These are phyloP conservation scores for Sungouiozyma ichnusensis DNA, from an alignment of 805 yeast genomes.

Conservation along the genomic window DNA sequence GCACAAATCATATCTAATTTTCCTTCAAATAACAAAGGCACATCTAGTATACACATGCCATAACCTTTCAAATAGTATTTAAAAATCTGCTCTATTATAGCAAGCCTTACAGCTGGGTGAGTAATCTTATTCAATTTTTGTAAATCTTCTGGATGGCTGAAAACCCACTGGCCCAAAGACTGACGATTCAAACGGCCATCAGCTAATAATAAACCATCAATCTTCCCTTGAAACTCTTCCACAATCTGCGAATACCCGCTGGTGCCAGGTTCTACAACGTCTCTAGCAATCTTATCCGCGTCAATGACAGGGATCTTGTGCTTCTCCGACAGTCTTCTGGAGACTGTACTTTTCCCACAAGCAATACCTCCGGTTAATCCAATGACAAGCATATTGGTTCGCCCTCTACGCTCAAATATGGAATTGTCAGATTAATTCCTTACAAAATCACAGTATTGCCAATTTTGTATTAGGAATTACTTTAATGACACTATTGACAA, in stretches of 20 bases:
- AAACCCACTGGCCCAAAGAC: constrained; percentile 69
- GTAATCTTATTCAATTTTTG: constrained; percentile 58
- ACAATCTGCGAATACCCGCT: constrained; percentile 61
- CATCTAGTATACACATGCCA: constrained; percentile 65
- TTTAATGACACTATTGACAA: no score
- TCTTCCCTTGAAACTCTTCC: constrained; percentile 41
- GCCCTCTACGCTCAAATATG: no score
- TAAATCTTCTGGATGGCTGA: constrained; percentile 53
- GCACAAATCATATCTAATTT: constrained; percentile 66
- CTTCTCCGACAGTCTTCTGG: constrained; percentile 42
- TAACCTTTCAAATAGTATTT: constrained; percentile 48
- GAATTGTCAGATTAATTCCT: no score
- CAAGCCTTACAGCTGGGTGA: constrained; percentile 72
- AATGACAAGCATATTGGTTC: constrained; percentile 51
- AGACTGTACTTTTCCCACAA: constrained; percentile 91
- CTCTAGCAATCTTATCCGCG: constrained; percentile 83
- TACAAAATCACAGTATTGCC: no score
- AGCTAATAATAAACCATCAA: constrained; percentile 36
- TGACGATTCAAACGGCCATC: constrained; percentile 50
- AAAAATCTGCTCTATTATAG: constrained; percentile 48
- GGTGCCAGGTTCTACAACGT: constrained; percentile 74
- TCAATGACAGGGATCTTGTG: constrained; percentile 58
- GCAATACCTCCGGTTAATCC: constrained; percentile 99
- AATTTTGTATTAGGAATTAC: no score
- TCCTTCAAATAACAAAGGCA: constrained; percentile 82